Base-by-base conservation (phyloP, 306 rosid genomes). In the Echinosophora koreensis region DNA sequence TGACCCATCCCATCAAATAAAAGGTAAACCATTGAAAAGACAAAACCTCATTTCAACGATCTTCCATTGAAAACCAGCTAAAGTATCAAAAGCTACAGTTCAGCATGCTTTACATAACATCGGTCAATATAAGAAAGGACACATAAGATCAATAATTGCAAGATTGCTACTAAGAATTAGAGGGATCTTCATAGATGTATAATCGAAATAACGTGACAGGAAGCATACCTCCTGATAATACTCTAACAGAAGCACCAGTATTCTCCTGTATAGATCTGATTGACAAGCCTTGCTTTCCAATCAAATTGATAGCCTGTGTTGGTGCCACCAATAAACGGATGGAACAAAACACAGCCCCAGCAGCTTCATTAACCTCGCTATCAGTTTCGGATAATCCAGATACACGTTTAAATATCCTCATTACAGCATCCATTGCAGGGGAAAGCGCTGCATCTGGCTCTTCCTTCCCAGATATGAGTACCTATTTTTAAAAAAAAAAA, bases 341-440 rank as follows among this genome's bases (percentile, higher is more conserved):
- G 46, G 97, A 94, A 84, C 87, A 87, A 67, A 82, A 84, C 17
- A 90, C 83, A 71, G 35, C 84, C 63, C 87, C 91, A 67, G 87
- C 69, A 78, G 91, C 59, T 54, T 66, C 76, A 59, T 83, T 82
- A 64, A 56, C 55, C n/a, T 90, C 93, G 5, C 56, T 81, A 22
- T 91, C 96, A 64, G 78, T 74, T 81, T 93, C 98, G 3, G 94
- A 80, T 58, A 91, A 84, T 58, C 94, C 97, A 54, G 91, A 85
- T 54, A 92, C 85, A 22, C 94, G 94, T 81, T 90, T 90, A 83
- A 92, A 92, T 60, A 94, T 54, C 76, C 97, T 87, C 76, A 94
- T 73, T 27, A 84, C 96, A 51, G 96, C 98, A 77, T 94, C 93
- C 96, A 92, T 89, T 34, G 98, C 97, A 28, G 97, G 96, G 16